Evolutionary conservation across 306 rosid genomes (phyloP).

Genomic region (Acmispon strigosus): DNA sequence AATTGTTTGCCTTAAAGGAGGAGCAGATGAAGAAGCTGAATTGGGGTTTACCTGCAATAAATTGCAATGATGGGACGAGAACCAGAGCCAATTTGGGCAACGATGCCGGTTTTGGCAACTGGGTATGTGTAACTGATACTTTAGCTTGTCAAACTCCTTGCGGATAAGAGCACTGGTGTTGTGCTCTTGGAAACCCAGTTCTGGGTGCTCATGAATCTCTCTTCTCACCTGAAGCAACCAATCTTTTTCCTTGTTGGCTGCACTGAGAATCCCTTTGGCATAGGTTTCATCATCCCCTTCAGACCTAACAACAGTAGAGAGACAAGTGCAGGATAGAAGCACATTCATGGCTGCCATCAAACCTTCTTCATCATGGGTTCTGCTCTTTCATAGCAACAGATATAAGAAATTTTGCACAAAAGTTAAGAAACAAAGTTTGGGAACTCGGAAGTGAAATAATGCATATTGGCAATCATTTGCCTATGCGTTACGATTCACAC

Average conservation of each 20-base stretch:
- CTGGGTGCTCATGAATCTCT: constrained; percentile 66
- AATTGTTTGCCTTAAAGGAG: not conserved
- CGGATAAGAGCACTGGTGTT: constrained; percentile 69
- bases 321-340: not conserved
- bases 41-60: constrained; percentile 25
- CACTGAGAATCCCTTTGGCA: constrained; percentile 34
- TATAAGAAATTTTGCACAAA: too few species aligned
- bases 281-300: constrained; percentile 12
- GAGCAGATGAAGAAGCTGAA: not conserved
- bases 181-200: constrained; percentile 53
- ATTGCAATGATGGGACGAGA: constrained; percentile 33
- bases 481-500: too few species aligned
- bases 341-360: constrained; percentile 12
- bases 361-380: not conserved
- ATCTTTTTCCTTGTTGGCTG: constrained; percentile 39
- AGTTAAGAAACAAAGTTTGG: too few species aligned
- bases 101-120: constrained; percentile 43
- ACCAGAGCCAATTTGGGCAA: constrained; percentile 40
- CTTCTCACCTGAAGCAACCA: constrained; percentile 63
- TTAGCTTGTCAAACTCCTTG: constrained; percentile 43
- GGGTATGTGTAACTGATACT: constrained; percentile 52
- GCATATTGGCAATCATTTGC: too few species aligned
- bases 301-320: not conserved
- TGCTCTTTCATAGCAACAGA: not conserved
- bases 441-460: too few species aligned